Base-by-base conservation (phyloP, 148 eudicot genomes). In the Rheum nobile region DNA sequence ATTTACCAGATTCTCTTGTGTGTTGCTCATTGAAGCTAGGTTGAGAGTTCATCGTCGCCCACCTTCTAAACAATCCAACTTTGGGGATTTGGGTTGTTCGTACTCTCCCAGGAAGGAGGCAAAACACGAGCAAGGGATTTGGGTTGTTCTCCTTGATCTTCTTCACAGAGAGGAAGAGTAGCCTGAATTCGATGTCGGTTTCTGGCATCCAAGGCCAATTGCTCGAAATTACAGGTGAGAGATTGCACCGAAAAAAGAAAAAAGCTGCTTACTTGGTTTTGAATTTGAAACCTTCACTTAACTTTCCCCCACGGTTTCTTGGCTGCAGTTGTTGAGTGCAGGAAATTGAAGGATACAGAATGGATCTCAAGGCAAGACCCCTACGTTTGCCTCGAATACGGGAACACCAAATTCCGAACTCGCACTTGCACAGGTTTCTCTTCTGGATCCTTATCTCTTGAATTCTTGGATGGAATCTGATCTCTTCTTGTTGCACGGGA, bases 331-430 rank as follows among this genome's bases (percentile, higher is more conserved):
- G 90, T 89, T 70, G 88, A 84, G 16, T 86, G 97, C 54, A 68
- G 32, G 44, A 91, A 86, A 76, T 84, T 91, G 90, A 91, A 91
- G 75, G 94, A 91, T 74, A 89, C 97, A 0, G 97, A 91, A 79
- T 91, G 90, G 92, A 73, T 91, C 9, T 89, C 95, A 48, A 86
- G 90, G 77, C 92, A 91, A 80, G 95, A 91, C 85, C 95, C 97
- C n/a, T 89, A 89, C 73, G 92, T 91, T 80, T 85, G 85, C 76
- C 82, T 93, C 46, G 92, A 93, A 77, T 93, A 93, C 59, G 97
- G 79, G 26, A 81, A 72, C 74, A 84, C 82, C 78, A 93, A 86
- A 74, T 85, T 74, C 70, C 92, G 97, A 28, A 91, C 97, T 59
- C 86, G 94, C 13, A 93, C 98, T 19, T 88, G 89, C 79, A 93